Conservation (phyloP, 768 basidiomycete genomes). For the Suillus discolor region DNA sequence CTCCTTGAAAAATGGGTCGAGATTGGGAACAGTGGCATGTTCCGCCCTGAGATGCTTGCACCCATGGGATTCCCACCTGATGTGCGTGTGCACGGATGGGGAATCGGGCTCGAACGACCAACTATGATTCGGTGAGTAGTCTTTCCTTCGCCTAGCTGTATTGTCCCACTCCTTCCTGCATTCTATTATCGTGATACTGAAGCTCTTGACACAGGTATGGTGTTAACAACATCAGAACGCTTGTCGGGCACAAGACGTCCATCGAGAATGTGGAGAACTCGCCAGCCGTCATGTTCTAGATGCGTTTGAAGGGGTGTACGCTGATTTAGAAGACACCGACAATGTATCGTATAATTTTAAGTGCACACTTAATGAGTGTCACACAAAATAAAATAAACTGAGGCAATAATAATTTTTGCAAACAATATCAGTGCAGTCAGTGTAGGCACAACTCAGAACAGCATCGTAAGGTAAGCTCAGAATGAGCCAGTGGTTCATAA, state of each 20-base stretch:
- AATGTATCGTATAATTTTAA: constrained; percentile 6
- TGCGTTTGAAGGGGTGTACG: not conserved
- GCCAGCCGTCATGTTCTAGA: constrained; percentile 87
- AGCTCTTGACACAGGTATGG: constrained; percentile 66
- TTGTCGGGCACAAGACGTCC: constrained; percentile 96
- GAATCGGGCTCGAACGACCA: constrained; percentile 89
- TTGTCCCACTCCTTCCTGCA: not conserved
- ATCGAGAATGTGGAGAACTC: constrained; percentile 88
- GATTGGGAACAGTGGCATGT: constrained; percentile 99
- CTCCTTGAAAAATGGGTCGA: constrained; percentile 94
- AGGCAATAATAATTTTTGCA: not conserved
- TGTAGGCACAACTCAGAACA: not conserved
- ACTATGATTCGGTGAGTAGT: constrained; percentile 93
- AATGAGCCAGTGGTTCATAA: too few relatives aligned
- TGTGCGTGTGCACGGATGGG: constrained; percentile 97
- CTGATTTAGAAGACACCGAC: constrained; percentile 10
- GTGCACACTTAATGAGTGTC: not conserved
- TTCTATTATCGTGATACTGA: constrained; percentile 8
- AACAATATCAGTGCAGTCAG: constrained; percentile 2
- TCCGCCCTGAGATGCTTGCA: constrained; percentile 98
- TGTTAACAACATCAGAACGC: constrained; percentile 94
- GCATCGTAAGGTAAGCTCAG: not conserved
- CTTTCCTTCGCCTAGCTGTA: not conserved
- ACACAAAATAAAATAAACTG: not conserved
- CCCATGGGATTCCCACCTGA: constrained; percentile 98